Base-by-base conservation (phyloP, 257 asterid genomes). In the Jacaranda copaia region DNA sequence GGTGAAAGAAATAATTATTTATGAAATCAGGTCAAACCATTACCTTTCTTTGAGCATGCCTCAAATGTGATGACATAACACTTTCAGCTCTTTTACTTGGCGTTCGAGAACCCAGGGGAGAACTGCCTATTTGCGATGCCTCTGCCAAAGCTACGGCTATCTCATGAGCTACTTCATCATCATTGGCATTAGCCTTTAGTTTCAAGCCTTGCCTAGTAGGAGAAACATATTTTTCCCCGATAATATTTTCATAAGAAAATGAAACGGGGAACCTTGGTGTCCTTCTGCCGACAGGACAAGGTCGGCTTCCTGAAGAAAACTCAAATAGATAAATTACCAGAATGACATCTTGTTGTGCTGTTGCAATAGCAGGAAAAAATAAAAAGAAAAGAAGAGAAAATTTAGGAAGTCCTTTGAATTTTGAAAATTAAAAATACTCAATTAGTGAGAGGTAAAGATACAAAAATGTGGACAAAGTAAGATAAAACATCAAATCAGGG, bases 281-380 rank as follows among this genome's bases (percentile, higher is more conserved):
- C 85, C 99, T 90, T 81, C 91, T 96, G 56, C 99, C 93, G 81
- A 93, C 97, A 81, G 90, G 89, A 70, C 96, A 86, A 86, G 96
- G 91, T 51, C 88, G 84, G 75, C 81, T 89, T 77, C 92, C 98
- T 95, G 88, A 88, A 88, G 70, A 53, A 76, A 81, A 77, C 48
- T 72, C 77, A 51, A 49, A 66, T 16, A 69, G 16, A 72, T 78
- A 69, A 53, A 55, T 83, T 80, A 70, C 79, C 70, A 68, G 72
- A 60, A 16, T 72, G 66, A 73, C 74, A 70, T 70, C 76, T 16
- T 55, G 46, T 69, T 36, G 55, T 60, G 74, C 61, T 70, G 62
- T 77, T 57, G 77, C 61, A 55, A 65, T 32, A 64, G 58, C 63
- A 62, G 16, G 52, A 65, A 35, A 14, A 51, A 39, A 25, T 25